Base-by-base conservation (phyloP, 352 stramenopile genomes). In the Elongisporangium anandrum region DNA sequence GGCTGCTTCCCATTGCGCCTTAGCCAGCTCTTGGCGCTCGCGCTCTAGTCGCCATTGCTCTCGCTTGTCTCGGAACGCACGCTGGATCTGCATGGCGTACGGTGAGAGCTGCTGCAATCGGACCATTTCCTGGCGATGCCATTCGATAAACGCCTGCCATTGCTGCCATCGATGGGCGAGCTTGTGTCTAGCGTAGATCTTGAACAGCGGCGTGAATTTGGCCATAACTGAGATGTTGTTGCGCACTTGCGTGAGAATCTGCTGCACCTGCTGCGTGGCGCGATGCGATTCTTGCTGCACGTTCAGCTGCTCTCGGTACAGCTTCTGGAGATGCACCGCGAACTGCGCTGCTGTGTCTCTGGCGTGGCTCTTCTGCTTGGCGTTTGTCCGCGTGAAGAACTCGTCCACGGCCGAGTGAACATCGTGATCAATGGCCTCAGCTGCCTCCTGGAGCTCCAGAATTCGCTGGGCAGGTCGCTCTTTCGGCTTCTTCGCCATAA, bases 181-280 rank as follows among this genome's bases (percentile, higher is more conserved):
- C 64, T 84, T 76, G 45, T 73, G 68, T 4, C 68, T 73, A 16
- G 64, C 51, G 26, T 87, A 88, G 22, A 90, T 70, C 57, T 79
- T 78, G 47, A 83, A 79, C 2, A 87, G 61, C 17, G 81, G 81
- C 13, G 73, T 81, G 58, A 87, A 86, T 48, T 76, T 88, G 72
- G 82, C 75, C 61, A 81, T 61, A 57, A 76, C 68, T 29, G 70
- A 70, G 23, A 83, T 68, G 49, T 67, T 54, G 34, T 70, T 70
- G 2, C 79, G 69, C 10, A 90, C 68, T 9, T 67, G 67, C 6
- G 64, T 65, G 52, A 90, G 67, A 4, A 85, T 47, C 0, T 64
- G 21, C 19, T 81, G 66, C 15, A 90, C 56, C 21, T 77, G 65
- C 3, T 54, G 24, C 10, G 66, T 23, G 16, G 73, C 70, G 0